Evolutionary conservation across 1,284 basidiomycete species (phyloP).

Genomic region (Caloboletus inedulis): DNA sequence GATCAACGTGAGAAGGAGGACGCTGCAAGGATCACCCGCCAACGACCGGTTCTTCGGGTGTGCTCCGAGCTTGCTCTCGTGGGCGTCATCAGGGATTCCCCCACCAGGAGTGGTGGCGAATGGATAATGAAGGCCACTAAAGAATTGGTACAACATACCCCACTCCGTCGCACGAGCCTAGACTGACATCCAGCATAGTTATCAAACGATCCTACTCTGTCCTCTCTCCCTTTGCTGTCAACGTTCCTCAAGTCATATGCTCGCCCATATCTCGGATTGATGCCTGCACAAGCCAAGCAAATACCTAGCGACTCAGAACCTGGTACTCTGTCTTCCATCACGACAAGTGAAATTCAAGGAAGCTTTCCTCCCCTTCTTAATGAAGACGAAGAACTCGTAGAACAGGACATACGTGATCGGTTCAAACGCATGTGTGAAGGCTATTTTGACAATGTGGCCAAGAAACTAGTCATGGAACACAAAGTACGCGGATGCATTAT

Average conservation of each 20-base stretch:
- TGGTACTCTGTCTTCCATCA: slow-evolving; percentile 48
- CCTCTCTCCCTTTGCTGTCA: slow-evolving; percentile 80
- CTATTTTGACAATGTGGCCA: slow-evolving; percentile 90
- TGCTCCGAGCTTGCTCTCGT: slow-evolving; percentile 89
- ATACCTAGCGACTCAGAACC: slow-evolving; percentile 51
- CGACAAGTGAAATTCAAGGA: slow-evolving; percentile 39
- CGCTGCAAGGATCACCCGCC: slow-evolving; percentile 70
- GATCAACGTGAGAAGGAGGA: slow-evolving; percentile 97
- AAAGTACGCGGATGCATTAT: slow-evolving; percentile 53
- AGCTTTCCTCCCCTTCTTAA: slow-evolving; percentile 42
- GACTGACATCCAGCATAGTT: slow-evolving; percentile 47
- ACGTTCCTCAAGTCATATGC: slow-evolving; percentile 85
- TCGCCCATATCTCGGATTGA: slow-evolving; percentile 75
- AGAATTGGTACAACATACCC: slow-evolving; percentile 63
- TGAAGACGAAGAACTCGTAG: slow-evolving; percentile 73
- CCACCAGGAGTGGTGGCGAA: slow-evolving; percentile 70
- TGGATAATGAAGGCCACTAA: slow-evolving; percentile 82
- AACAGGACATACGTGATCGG: slow-evolving; percentile 79
- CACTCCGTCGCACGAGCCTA: neutral
- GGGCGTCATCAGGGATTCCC: slow-evolving; percentile 70
- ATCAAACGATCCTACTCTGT: slow-evolving; percentile 81
- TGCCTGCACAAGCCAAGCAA: slow-evolving; percentile 55
- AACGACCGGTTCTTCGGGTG: slow-evolving; percentile 83
- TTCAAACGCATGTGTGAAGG: slow-evolving; percentile 92
- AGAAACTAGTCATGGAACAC: slow-evolving; percentile 89